Evolutionary conservation across 495 filamentous ascomycete genomes (phyloP).

Genomic region (Cercophora samala): DNA sequence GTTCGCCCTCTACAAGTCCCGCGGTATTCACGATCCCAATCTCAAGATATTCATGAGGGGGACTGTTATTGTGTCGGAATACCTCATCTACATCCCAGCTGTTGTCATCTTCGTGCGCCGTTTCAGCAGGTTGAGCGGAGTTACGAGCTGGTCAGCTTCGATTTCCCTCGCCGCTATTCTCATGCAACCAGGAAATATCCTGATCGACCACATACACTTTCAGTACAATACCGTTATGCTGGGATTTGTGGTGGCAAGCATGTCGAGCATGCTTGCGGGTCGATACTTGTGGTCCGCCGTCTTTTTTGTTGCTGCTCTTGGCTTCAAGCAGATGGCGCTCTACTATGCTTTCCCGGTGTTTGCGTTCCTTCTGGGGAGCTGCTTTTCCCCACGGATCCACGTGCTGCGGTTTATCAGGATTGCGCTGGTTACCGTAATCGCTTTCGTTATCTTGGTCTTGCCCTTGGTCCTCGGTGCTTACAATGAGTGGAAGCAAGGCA

Average conservation of each 20-base stretch:
- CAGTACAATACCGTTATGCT: slow-evolving; percentile 99
- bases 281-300: slow-evolving; percentile 82
- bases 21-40: slow-evolving; percentile 69
- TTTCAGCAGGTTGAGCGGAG: slow-evolving; percentile 65
- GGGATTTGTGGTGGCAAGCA: slow-evolving; percentile 76
- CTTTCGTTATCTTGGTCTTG: slow-evolving; percentile 70
- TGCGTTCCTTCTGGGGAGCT: slow-evolving; percentile 83
- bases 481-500: slow-evolving; percentile 55
- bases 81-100: slow-evolving; percentile 82
- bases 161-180: slow-evolving; percentile 86
- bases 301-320: slow-evolving; percentile 90
- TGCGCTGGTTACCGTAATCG: slow-evolving; percentile 63
- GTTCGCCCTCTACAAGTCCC: slow-evolving; percentile 84
- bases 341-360: slow-evolving; percentile 95
- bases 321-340: slow-evolving; percentile 98
- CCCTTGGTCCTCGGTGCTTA: slow-evolving; percentile 67
- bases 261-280: slow-evolving; percentile 83
- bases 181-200: slow-evolving; percentile 86
- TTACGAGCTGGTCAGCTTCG: slow-evolving; percentile 70
- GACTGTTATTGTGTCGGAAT: slow-evolving; percentile 85
- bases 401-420: slow-evolving; percentile 70
- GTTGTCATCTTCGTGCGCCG: slow-evolving; percentile 77
- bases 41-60: slow-evolving; percentile 95
- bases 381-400: slow-evolving; percentile 69
- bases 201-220: slow-evolving; percentile 98